Evolutionary conservation across 495 filamentous ascomycete genomes (phyloP), one percentile per base, ranked within the genome.

Genomic region (Penicillium egyptiacum): DNA sequence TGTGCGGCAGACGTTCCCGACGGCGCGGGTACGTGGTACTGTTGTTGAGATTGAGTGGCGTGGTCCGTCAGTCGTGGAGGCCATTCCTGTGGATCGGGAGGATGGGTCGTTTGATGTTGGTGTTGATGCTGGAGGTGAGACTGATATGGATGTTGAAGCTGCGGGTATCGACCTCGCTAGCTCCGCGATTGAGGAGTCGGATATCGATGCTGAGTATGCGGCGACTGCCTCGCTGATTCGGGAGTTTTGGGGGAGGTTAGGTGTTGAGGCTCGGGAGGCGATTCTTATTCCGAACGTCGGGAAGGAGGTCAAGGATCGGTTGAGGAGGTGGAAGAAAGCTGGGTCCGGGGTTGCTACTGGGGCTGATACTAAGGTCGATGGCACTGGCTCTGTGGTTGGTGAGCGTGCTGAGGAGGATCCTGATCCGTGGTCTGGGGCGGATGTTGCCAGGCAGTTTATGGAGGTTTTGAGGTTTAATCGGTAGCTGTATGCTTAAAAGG

Each of bases 401-500:
- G 58, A 58, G 47, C 28, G 48, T 35, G 64, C 68, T 17, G 71
- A 72, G 35, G 70, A 63, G 40, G 57, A 74, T 47, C 58, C 65
- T 19, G 71, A 79, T 65, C 64, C 70, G n/a, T 52, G 67, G 48
- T 70, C 73, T 48, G 76, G 75, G 4, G 67, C 69, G 23, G 76
- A 79, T 71, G 55, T 76, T 57, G 76, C 76, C 16, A 74, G 75
- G 56, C 76, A 79, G 57, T 78, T 73, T 56, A 76, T 77, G 77
- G 75, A 78, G 65, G 73, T 77, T 33, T 65, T 77, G 50, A 65
- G 77, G 41, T 78, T 78, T 51, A 77, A 78, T 59, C 72, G 77
- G 42, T 78, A 57, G 16, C 16, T 17, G 31, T 28, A 31, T 40
- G 10, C 14, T 23, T 8, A 28, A 25, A 9, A 16, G 22, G 31